A percentile compares a stretch with the other conserved stretches of the same genome.
phyloP scores from a whole-genome alignment of 768 basidiomycete genomes.

The Artomyces pyxidatus region DNA sequence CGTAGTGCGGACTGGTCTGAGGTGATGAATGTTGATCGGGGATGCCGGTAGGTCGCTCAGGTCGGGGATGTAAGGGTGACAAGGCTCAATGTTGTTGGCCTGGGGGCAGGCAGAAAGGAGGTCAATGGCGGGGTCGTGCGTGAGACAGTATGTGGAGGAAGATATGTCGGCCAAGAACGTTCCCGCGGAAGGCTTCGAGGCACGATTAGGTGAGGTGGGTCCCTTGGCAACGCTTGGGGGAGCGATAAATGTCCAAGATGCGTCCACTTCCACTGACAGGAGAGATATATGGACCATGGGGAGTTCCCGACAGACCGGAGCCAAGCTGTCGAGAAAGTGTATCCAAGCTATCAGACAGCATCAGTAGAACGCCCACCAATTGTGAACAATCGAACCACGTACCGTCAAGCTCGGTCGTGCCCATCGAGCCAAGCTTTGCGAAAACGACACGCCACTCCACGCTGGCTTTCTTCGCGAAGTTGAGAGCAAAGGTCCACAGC shows the following conservation, averaged over 20 bases:
- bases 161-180: conserved; percentile 37
- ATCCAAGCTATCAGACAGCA: conserved; percentile 54
- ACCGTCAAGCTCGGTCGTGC: conserved; percentile 58
- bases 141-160: conserved; percentile 10
- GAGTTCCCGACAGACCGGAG: conserved; percentile 31
- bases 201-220: conserved; percentile 21
- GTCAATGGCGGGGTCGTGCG: background rate
- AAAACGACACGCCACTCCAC: conserved; percentile 79
- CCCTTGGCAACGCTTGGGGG: conserved; percentile 16
- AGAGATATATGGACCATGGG: conserved; percentile 53
- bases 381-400: conserved; percentile 19
- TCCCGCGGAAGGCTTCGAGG: conserved; percentile 25
- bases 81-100: conserved; percentile 17
- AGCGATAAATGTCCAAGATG: conserved; percentile 51
- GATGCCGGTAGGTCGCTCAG: conserved; percentile 20
- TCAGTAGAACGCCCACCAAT: background rate
- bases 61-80: conserved; percentile 28
- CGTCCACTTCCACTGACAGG: conserved; percentile 48
- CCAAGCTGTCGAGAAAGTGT: conserved; percentile 36
- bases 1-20: conserved; percentile 47
- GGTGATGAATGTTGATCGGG: conserved; percentile 28
- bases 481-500: conserved; percentile 64
- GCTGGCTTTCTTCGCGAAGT: conserved; percentile 54
- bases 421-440: conserved; percentile 57
- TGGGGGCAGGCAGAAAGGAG: conserved; percentile 1